Evolutionary conservation across 495 filamentous ascomycete species (phyloP).

Genomic region (Xylaria curta): DNA sequence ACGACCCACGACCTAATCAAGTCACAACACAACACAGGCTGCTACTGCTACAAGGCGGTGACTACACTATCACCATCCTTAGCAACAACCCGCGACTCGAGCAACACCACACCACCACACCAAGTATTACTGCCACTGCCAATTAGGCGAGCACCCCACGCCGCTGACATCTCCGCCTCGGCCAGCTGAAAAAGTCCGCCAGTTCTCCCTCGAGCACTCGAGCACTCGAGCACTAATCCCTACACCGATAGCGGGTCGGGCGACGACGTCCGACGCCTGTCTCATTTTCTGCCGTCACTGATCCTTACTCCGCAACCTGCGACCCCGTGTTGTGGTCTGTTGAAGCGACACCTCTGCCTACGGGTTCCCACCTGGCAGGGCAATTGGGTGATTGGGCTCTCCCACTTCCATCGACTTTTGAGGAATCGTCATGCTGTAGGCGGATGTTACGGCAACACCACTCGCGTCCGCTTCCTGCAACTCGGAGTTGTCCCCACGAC

Average conservation of each 20-base stretch:
- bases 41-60: background rate
- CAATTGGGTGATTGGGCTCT: background rate
- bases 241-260: slow-evolving; percentile 15
- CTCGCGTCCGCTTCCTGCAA: background rate
- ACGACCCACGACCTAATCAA: slow-evolving; percentile 30
- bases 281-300: slow-evolving; percentile 14
- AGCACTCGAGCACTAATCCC: slow-evolving; percentile 7
- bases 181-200: background rate
- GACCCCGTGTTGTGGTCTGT: background rate
- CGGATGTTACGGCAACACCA: background rate
- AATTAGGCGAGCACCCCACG: background rate
- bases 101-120: background rate
- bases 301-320: background rate
- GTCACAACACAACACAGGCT: slow-evolving; percentile 1
- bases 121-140: background rate
- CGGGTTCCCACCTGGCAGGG: background rate
- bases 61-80: too few species aligned
- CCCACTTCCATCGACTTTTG: slow-evolving; percentile 26
- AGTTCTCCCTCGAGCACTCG: background rate
- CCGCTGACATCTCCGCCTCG: background rate
- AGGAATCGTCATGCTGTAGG: slow-evolving; percentile 34
- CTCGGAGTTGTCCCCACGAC: background rate
- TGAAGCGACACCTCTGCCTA: background rate
- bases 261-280: slow-evolving; percentile 1
- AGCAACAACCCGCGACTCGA: background rate